Evolutionary conservation across 257 asterid genomes (phyloP).

Genomic region (Solanum stenotomum): DNA sequence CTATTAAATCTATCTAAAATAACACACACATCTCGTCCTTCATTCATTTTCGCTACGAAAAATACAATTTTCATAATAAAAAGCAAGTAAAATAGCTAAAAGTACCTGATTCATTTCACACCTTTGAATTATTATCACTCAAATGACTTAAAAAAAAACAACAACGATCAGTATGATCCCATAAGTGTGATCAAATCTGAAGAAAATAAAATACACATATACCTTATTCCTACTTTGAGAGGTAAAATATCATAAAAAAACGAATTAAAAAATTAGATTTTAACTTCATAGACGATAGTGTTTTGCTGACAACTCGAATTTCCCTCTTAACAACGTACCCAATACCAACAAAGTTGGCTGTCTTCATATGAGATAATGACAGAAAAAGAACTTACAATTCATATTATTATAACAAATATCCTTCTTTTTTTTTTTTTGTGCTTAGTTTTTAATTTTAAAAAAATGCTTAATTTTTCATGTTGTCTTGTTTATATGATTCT

Average conservation of each 20-base stretch:
- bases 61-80: background rate
- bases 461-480: background rate
- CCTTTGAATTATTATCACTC: background rate
- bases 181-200: background rate
- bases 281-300: background rate
- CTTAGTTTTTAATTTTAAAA: background rate
- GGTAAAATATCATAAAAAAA: no score
- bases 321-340: background rate
- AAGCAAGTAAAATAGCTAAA: background rate
- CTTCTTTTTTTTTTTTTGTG: background rate
- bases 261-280: no score
- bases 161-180: background rate
- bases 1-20: background rate
- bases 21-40: background rate
- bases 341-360: background rate
- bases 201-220: no score
- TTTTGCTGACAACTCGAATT: background rate
- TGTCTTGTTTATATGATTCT: background rate
- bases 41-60: background rate
- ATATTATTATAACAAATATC: background rate
- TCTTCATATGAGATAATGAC: background rate
- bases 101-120: background rate
- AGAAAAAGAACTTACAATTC: background rate
- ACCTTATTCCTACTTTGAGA: background rate
- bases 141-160: background rate